These are phyloP conservation scores for Achaetomiella virescens DNA, from an alignment of 495 filamentous ascomycete species.

Conservation along the genomic window DNA sequence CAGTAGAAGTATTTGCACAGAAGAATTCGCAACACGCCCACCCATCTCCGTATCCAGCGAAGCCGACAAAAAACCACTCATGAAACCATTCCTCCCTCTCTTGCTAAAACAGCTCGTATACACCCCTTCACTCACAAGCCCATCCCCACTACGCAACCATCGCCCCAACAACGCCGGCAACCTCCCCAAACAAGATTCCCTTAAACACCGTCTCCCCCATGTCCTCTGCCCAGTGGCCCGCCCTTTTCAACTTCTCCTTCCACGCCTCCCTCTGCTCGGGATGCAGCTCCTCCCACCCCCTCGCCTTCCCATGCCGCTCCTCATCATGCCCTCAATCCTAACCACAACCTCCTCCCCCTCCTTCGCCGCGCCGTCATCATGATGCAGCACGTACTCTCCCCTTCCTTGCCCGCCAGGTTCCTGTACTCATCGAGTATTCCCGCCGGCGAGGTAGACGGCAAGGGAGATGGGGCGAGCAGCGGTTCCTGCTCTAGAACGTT, in stretches of 20 bases:
- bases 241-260: slow-evolving; percentile 60
- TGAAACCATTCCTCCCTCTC: neutral
- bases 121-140: too few relatives aligned
- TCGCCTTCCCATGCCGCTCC: slow-evolving; percentile 36
- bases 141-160: slow-evolving; percentile 28
- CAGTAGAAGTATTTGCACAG: too few relatives aligned
- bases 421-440: neutral
- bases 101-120: neutral
- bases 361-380: neutral
- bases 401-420: neutral
- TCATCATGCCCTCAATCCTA: slow-evolving; percentile 39
- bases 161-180: slow-evolving; percentile 51
- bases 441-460: neutral
- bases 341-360: slow-evolving; percentile 22
- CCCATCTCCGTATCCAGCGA: neutral
- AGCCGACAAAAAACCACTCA: neutral
- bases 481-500: neutral
- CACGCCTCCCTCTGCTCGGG: slow-evolving; percentile 54
- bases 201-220: slow-evolving; percentile 68
- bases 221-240: slow-evolving; percentile 66
- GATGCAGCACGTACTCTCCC: neutral
- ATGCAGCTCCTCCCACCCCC: slow-evolving; percentile 61
- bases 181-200: slow-evolving; percentile 68
- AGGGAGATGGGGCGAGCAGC: neutral
- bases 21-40: too few relatives aligned